Conservation (phyloP, 176 grass and related monocot genomes). For the Pontederia paniculata region DNA sequence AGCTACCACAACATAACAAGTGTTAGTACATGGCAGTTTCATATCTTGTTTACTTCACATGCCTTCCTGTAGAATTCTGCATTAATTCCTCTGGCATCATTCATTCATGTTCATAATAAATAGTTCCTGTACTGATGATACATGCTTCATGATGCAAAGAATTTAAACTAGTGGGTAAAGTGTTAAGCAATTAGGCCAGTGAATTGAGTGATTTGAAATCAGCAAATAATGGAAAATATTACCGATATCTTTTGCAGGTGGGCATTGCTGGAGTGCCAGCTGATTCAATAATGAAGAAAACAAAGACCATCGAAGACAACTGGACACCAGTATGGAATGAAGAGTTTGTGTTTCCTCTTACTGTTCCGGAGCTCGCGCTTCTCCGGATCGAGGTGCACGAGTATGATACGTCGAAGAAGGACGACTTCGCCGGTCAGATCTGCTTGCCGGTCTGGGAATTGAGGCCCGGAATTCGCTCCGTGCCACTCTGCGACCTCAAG, state of each 20-base stretch:
- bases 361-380: constrained; percentile 58
- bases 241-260: constrained; percentile 25
- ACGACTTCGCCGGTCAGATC: constrained; percentile 66
- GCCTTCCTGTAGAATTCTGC: too few relatives aligned
- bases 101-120: too few relatives aligned
- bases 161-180: too few relatives aligned
- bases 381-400: constrained; percentile 78
- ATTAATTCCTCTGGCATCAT: too few relatives aligned
- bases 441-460: constrained; percentile 79
- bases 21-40: too few relatives aligned
- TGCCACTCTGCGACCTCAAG: constrained; percentile 32
- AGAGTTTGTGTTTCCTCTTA: constrained; percentile 40
- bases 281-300: constrained; percentile 58
- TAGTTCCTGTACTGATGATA: too few relatives aligned
- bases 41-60: too few relatives aligned
- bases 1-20: too few relatives aligned
- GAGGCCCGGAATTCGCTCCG: constrained; percentile 35
- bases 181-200: too few relatives aligned
- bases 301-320: constrained; percentile 31
- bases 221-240: too few relatives aligned
- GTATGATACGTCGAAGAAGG: constrained; percentile 50
- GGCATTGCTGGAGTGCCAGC: constrained; percentile 46
- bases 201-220: too few relatives aligned
- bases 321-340: constrained; percentile 74
- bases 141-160: too few relatives aligned